A percentile compares a stretch with the other conserved stretches of the same genome.
These are phyloP conservation scores for Backusella morwellensis DNA, from an alignment of 192 early-diverging fungal species.

Conservation along the genomic window DNA sequence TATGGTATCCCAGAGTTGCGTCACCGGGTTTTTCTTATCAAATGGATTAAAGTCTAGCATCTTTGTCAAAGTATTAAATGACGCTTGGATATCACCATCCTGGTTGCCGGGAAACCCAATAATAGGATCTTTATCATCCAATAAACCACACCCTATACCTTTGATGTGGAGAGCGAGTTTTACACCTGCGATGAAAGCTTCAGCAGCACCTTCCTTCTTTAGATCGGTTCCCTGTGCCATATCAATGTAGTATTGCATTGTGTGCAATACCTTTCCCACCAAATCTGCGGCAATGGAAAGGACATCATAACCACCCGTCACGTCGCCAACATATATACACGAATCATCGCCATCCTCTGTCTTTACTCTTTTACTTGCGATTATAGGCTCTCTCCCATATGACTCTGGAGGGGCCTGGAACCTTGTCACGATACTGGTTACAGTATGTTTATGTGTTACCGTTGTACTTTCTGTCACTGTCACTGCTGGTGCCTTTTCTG, in stretches of 20 bases:
- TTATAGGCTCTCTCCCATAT: not conserved
- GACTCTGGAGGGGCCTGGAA: not conserved
- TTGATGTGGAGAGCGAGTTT: not conserved
- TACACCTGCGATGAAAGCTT: not conserved
- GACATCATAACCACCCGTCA: not conserved
- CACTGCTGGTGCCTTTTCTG: not conserved
- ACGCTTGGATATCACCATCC: not conserved
- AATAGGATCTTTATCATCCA: not conserved
- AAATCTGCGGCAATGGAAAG: not conserved
- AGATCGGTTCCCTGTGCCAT: not conserved
- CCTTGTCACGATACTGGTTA: not conserved
- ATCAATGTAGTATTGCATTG: not conserved
- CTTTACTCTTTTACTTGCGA: not conserved
- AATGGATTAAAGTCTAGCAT: not conserved
- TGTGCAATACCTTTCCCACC: not conserved
- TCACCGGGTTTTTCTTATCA: not conserved
- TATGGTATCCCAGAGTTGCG: not conserved
- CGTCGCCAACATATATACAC: not conserved
- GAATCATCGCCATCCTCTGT: not conserved
- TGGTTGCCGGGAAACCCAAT: not conserved
- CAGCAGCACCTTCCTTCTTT: not conserved
- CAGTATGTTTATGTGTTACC: not conserved
- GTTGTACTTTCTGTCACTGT: not conserved
- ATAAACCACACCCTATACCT: not conserved
- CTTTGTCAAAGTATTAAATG: not conserved